Percentiles rank a stretch among this genome's conserved stretches.
Conservation (phyloP, 768 basidiomycete species). For the Suillus variegatus region DNA sequence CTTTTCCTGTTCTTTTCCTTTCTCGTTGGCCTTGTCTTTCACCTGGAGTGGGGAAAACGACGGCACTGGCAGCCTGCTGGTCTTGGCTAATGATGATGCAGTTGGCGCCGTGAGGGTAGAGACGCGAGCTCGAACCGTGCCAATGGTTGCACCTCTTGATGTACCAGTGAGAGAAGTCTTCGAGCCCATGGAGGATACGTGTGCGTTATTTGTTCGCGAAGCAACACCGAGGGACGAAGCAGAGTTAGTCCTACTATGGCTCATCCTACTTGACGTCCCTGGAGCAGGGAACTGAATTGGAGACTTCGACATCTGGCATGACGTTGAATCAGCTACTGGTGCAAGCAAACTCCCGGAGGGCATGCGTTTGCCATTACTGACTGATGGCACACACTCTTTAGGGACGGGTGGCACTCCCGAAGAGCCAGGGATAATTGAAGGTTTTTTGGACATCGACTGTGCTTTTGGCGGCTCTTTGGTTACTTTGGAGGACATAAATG, state of each 20-base stretch:
- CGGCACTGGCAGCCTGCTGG: slow-evolving; percentile 28
- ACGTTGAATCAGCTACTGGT: slow-evolving; percentile 13
- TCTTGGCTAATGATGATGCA: slow-evolving; percentile 74
- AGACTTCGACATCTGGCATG: slow-evolving; percentile 21
- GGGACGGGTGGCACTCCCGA: slow-evolving; percentile 19
- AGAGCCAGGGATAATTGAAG: slow-evolving; percentile 19
- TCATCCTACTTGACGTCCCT: slow-evolving; percentile 16
- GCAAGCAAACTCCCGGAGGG: slow-evolving; percentile 23
- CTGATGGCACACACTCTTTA: neutral
- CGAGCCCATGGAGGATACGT: slow-evolving; percentile 30
- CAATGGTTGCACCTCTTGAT: slow-evolving; percentile 10
- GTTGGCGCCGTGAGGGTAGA: slow-evolving; percentile 69
- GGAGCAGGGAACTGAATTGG: slow-evolving; percentile 20
- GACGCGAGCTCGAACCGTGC: slow-evolving; percentile 27
- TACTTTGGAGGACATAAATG: slow-evolving; percentile 4
- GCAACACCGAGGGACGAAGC: slow-evolving; percentile 43
- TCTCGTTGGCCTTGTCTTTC: slow-evolving; percentile 11
- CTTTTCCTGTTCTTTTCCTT: slow-evolving; percentile 14
- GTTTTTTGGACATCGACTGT: slow-evolving; percentile 22
- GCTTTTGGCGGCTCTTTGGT: slow-evolving; percentile 16
- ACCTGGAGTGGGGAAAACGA: slow-evolving; percentile 17
- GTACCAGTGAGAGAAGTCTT: slow-evolving; percentile 20
- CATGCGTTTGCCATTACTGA: slow-evolving; percentile 17
- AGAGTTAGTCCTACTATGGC: slow-evolving; percentile 19
- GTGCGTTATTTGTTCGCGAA: slow-evolving; percentile 25